A percentile compares a stretch with the other conserved stretches of the same genome.
phyloP scores from a whole-genome alignment of 345 rosid species.

The Citrus mangshanensis region DNA sequence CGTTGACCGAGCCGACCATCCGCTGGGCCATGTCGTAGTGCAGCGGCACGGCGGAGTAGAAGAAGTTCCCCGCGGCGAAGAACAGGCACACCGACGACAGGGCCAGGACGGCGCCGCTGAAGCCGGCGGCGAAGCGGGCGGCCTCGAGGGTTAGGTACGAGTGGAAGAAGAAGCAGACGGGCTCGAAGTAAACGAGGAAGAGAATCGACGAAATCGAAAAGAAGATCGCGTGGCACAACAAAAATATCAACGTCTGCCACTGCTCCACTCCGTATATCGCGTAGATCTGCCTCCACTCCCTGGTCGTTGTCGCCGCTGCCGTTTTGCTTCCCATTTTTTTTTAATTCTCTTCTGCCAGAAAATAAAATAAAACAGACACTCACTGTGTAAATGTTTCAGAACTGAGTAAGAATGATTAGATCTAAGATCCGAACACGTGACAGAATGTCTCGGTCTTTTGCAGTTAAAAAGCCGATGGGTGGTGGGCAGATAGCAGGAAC shows the following conservation, averaged over 20 bases:
- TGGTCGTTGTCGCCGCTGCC: conserved; percentile 23
- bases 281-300: conserved; percentile 96
- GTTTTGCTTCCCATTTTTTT: conserved; percentile 33
- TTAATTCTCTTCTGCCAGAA: background rate
- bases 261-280: conserved; percentile 89
- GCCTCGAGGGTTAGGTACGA: conserved; percentile 35
- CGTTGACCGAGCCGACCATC: conserved; percentile 74
- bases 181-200: conserved; percentile 68
- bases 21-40: conserved; percentile 88
- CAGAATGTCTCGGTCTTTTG: background rate
- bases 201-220: conserved; percentile 64
- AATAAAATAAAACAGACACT: background rate
- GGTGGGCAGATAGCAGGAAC: background rate
- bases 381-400: background rate
- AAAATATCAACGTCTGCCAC: conserved; percentile 76
- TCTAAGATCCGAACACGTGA: background rate
- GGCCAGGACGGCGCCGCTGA: conserved; percentile 66
- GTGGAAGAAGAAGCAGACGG: conserved; percentile 51
- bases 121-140: conserved; percentile 76
- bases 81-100: conserved; percentile 71
- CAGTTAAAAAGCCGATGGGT: too few relatives aligned
- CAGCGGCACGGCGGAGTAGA: conserved; percentile 78
- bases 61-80: conserved; percentile 75
- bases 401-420: background rate
- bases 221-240: conserved; percentile 56